Evolutionary conservation across 2,329 filamentous ascomycete genomes (phyloP).

Genomic region (Aspergillus hortae): DNA sequence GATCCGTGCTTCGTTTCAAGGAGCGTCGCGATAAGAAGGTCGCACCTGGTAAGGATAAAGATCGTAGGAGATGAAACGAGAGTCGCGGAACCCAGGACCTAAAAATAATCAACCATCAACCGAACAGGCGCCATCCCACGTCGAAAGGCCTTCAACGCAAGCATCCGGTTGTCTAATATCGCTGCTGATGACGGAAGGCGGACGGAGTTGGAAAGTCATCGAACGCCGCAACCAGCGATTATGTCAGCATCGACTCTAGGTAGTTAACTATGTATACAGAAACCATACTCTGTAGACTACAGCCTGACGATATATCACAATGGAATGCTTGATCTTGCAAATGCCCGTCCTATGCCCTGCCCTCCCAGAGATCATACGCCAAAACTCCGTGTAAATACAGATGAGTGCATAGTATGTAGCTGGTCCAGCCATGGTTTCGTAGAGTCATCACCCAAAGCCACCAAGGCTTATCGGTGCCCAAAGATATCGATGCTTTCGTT

Average conservation of each 20-base stretch:
- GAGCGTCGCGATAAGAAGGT: neutral
- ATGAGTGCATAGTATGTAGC: neutral
- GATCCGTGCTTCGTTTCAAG: slow-evolving; percentile 36
- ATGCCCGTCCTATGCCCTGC: too few species aligned
- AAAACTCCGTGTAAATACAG: neutral
- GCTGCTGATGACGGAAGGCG: too few species aligned
- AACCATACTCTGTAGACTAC: neutral
- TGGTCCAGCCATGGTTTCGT: neutral
- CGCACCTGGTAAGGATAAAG: neutral
- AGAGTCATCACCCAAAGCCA: neutral
- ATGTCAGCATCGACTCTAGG: slow-evolving; percentile 21
- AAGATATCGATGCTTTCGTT: slow-evolving; percentile 50
- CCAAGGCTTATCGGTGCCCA: slow-evolving; percentile 46
- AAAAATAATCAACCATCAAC: neutral
- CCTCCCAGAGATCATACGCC: neutral
- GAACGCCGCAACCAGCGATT: slow-evolving; percentile 19
- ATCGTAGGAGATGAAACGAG: neutral
- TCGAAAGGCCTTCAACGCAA: neutral
- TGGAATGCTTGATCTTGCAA: too few species aligned
- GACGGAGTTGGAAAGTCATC: slow-evolving; percentile 7
- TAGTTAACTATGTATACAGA: neutral
- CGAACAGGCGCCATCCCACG: neutral
- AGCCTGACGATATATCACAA: too few species aligned
- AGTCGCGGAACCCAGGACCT: neutral
- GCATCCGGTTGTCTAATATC: neutral